These are phyloP conservation scores for Trametes cingulata DNA, from an alignment of 768 basidiomycete species.

Conservation along the genomic window DNA sequence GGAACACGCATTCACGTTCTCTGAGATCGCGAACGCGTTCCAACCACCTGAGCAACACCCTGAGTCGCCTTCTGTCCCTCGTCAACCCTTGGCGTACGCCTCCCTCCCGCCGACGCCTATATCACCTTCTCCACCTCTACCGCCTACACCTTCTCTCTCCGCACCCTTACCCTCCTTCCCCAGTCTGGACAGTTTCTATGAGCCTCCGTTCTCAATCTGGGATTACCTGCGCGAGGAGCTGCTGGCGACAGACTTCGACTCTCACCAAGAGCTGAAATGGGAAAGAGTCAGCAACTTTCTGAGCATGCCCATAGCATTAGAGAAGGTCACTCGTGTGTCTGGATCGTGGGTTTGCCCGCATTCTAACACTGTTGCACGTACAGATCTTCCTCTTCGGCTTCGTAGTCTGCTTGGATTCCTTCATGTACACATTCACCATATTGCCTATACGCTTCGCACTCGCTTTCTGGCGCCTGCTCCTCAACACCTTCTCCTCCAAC, in stretches of 20 bases:
- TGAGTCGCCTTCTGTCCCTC: background rate
- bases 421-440: slow-evolving; percentile 97
- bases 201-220: slow-evolving; percentile 80
- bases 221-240: slow-evolving; percentile 90
- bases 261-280: slow-evolving; percentile 92
- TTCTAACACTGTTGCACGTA: background rate
- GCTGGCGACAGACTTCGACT: slow-evolving; percentile 90
- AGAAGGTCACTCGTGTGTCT: slow-evolving; percentile 60
- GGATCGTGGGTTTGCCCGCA: background rate
- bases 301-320: slow-evolving; percentile 87
- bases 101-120: slow-evolving; percentile 78
- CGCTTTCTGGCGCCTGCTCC: slow-evolving; percentile 57
- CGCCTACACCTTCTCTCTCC: slow-evolving; percentile 16
- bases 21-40: slow-evolving; percentile 18
- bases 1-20: slow-evolving; percentile 9
- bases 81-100: slow-evolving; percentile 56
- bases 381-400: slow-evolving; percentile 93
- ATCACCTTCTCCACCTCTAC: slow-evolving; percentile 43
- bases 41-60: slow-evolving; percentile 11
- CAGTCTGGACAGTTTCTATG: slow-evolving; percentile 23
- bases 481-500: slow-evolving; percentile 50
- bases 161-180: slow-evolving; percentile 25
- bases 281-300: slow-evolving; percentile 96
- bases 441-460: slow-evolving; percentile 85
- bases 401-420: slow-evolving; percentile 92